Evolutionary conservation across 768 basidiomycete species (phyloP), one percentile per base, ranked within the genome.

Genomic region (Sistotremastrum niveocremeum): DNA sequence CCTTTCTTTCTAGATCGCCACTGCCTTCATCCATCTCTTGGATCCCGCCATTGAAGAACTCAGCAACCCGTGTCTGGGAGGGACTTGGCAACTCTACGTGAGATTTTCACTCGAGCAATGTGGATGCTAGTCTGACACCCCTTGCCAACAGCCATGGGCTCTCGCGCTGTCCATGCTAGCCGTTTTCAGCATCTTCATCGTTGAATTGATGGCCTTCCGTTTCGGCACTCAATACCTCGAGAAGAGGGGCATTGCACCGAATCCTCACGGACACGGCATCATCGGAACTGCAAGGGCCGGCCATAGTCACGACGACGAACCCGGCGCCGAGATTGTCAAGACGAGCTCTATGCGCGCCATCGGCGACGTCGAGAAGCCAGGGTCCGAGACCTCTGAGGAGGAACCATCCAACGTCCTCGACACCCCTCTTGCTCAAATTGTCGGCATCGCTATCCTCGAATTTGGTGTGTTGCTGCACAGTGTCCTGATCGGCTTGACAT

Each of bases 391-490:
- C 28, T 29, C 10, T 12, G 45, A 30, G 3, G 10, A 34, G 46
- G 34, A 49, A 36, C 42, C 54, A 57, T 9, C 41, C 58, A 61
- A 60, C 30, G 65, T 61, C 3, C 61, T 68, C 41, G 71, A 78
- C 36, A 65, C 65, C 12, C 63, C 74, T 3, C 46, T 65, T 6
- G 79, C 86, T 2, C 89, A 93, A 59, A 62, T 91, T 35, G 70
- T 95, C 41, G 91, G 90, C 9, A 73, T 99, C 41, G 87, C 76
- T 34, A 91, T 97, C 48, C 69, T 99, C 41, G 94, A 99, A 59
- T 94, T 95, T 55, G 94, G 94, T 54, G 88, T 97, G 32, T 60
- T 89, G 4, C 62, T 97, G 33, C 91, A 93, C 57, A 85, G 86
- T 60, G 56, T 90, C 5, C 69, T 94, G 42, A 84, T 95, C 50